Evolutionary conservation across 108 stramenopile species (phyloP).

Genomic region (Nitzschia putrida): DNA sequence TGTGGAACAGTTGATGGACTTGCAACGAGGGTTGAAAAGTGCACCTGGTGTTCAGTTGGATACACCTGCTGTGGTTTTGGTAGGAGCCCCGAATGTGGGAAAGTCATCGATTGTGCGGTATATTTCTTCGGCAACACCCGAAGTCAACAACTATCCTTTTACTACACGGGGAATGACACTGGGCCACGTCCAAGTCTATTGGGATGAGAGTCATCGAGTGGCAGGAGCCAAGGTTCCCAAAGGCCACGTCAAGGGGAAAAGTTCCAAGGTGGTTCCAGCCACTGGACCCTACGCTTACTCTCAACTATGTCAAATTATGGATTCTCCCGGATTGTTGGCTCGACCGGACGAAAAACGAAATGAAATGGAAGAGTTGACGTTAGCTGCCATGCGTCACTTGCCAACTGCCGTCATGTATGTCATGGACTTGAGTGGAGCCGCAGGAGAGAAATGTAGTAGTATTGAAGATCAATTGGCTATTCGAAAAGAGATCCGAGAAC

Average conservation of each 20-base stretch:
- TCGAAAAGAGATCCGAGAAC: slow-evolving; percentile 65
- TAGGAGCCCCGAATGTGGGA: slow-evolving; percentile 97
- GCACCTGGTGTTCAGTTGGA: slow-evolving; percentile 88
- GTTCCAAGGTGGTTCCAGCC: slow-evolving; percentile 7
- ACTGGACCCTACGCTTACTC: slow-evolving; percentile 54
- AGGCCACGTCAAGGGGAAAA: slow-evolving; percentile 15
- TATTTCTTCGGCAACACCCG: slow-evolving; percentile 91
- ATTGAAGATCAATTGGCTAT: slow-evolving; percentile 85
- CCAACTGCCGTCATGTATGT: slow-evolving; percentile 98
- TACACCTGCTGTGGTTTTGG: slow-evolving; percentile 91
- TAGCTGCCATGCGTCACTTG: slow-evolving; percentile 93
- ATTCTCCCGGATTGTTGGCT: slow-evolving; percentile 89
- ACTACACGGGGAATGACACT: slow-evolving; percentile 95
- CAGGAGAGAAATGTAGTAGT: slow-evolving; percentile 87
- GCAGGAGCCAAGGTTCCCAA: slow-evolving; percentile 54
- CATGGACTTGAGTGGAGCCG: slow-evolving; percentile 89
- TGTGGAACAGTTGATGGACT: slow-evolving; percentile 66
- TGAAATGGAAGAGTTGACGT: slow-evolving; percentile 95
- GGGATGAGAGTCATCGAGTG: slow-evolving; percentile 51
- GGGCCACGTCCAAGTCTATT: slow-evolving; percentile 93
- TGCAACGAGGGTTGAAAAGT: slow-evolving; percentile 81
- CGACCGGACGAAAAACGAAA: slow-evolving; percentile 82
- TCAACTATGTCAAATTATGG: slow-evolving; percentile 85
- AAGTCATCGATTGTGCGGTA: slow-evolving; percentile 90
- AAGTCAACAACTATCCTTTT: slow-evolving; percentile 97